phyloP scores from a whole-genome alignment of 257 asterid genomes.

The Hygrophila difformis region DNA sequence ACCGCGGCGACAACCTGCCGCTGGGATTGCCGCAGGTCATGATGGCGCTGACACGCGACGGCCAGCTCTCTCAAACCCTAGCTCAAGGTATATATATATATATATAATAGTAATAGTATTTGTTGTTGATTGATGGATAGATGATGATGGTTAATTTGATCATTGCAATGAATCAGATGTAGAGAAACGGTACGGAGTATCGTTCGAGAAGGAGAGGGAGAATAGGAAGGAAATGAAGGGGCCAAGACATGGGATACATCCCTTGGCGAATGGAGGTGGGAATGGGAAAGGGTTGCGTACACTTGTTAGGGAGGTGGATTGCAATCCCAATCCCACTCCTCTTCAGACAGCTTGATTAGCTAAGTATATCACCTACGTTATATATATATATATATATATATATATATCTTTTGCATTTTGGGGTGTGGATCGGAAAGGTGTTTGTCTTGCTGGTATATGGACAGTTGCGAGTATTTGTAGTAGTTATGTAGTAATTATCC shows the following conservation, averaged over 20 bases:
- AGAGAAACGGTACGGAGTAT: slow-evolving; percentile 42
- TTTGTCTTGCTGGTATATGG: too few relatives aligned
- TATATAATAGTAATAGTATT: too few relatives aligned
- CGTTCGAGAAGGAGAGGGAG: slow-evolving; percentile 48
- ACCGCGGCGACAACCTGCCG: slow-evolving; percentile 59
- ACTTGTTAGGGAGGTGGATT: slow-evolving; percentile 66
- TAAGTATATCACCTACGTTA: too few relatives aligned
- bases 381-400: too few relatives aligned
- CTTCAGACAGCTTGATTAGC: too few relatives aligned
- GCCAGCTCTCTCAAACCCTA: slow-evolving; percentile 54
- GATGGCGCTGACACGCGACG: slow-evolving; percentile 91
- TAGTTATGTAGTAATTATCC: too few relatives aligned
- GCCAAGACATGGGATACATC: slow-evolving; percentile 56
- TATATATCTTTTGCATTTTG: too few relatives aligned
- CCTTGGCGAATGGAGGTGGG: slow-evolving; percentile 63
- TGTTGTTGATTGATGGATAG: too few relatives aligned
- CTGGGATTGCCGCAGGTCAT: slow-evolving; percentile 76
- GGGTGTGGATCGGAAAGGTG: too few relatives aligned
- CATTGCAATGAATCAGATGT: slow-evolving; percentile 26
- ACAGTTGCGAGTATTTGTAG: too few relatives aligned
- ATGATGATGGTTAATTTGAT: too few relatives aligned
- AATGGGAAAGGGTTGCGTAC: slow-evolving; percentile 55
- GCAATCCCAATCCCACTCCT: too few relatives aligned
- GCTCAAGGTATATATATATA: slow-evolving; percentile 34
- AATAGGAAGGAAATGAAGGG: slow-evolving; percentile 54